Conservation (phyloP, 352 stramenopile species). For the Plasmopara muralis region DNA sequence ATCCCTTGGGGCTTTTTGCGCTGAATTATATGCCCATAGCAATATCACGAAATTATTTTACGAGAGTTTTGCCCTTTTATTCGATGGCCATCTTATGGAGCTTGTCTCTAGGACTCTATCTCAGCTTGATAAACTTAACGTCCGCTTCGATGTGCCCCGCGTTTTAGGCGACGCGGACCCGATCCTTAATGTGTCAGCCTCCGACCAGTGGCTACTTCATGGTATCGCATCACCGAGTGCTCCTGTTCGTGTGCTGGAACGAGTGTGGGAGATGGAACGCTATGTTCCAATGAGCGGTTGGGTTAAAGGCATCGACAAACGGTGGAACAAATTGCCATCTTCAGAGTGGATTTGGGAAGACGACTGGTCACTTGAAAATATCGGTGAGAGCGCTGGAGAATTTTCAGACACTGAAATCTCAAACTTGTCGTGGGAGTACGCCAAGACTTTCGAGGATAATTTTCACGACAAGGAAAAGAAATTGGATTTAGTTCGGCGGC, state of each 20-base stretch:
- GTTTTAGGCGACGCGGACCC: constrained; percentile 37
- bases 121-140: constrained; percentile 40
- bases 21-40: constrained; percentile 39
- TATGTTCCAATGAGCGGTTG: constrained; percentile 72
- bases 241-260: constrained; percentile 51
- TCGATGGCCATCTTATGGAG: constrained; percentile 33
- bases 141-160: constrained; percentile 46
- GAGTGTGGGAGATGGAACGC: constrained; percentile 63
- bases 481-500: constrained; percentile 60
- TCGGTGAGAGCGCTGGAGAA: constrained; percentile 20
- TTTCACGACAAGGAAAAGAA: constrained; percentile 75
- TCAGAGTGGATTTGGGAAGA: constrained; percentile 80
- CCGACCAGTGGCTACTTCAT: constrained; percentile 10
- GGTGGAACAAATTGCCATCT: constrained; percentile 51
- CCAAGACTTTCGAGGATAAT: constrained; percentile 57
- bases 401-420: constrained; percentile 19
- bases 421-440: constrained; percentile 57
- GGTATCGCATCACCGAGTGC: constrained; percentile 9
- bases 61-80: constrained; percentile 39
- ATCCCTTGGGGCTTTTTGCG: constrained; percentile 44
- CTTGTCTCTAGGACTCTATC: constrained; percentile 45
- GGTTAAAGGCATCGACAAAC: constrained; percentile 52
- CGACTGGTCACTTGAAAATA: constrained; percentile 55
- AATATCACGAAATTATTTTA: constrained; percentile 52
- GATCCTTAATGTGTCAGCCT: constrained; percentile 29